These are phyloP conservation scores for Leishmania amazonensis DNA, from an alignment of 208 protist genomes.

Conservation along the genomic window DNA sequence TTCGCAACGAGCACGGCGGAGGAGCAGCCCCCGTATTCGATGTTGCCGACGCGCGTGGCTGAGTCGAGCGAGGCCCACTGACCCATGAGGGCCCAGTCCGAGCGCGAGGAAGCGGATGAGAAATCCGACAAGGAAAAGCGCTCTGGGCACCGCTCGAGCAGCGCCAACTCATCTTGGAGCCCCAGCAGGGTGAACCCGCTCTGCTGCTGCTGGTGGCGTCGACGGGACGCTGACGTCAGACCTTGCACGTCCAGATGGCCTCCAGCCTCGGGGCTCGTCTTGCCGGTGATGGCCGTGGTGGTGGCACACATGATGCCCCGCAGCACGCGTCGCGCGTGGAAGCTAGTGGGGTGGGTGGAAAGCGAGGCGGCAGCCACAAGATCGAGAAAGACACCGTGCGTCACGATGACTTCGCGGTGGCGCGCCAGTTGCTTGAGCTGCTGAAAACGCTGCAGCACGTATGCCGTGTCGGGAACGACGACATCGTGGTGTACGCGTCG, in stretches of 20 bases:
- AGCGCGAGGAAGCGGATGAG: slow-evolving; percentile 1
- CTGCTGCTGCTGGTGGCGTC: slow-evolving; percentile 14
- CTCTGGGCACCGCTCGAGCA: slow-evolving; percentile 63
- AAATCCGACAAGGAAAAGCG: slow-evolving; percentile 42
- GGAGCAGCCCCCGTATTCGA: neutral
- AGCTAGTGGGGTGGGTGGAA: slow-evolving; percentile 45
- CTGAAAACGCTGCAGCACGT: slow-evolving; percentile 52
- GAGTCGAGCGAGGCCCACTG: slow-evolving; percentile 1
- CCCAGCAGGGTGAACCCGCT: slow-evolving; percentile 76
- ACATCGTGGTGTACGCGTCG: slow-evolving; percentile 62
- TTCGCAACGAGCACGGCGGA: slow-evolving; percentile 59
- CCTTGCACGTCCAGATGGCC: neutral
- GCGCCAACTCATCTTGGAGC: slow-evolving; percentile 75
- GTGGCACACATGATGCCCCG: slow-evolving; percentile 58
- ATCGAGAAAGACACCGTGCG: slow-evolving; percentile 73
- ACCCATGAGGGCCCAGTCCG: slow-evolving; percentile 7
- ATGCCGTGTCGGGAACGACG: slow-evolving; percentile 71
- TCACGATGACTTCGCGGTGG: slow-evolving; percentile 79
- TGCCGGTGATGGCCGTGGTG: slow-evolving; percentile 26
- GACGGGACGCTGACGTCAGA: neutral
- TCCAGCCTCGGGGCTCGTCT: neutral
- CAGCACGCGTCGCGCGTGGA: slow-evolving; percentile 68
- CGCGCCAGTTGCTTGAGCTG: slow-evolving; percentile 64
- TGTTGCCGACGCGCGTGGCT: neutral
- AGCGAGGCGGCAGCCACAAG: slow-evolving; percentile 35